phyloP scores from a whole-genome alignment of 768 basidiomycete genomes.

The Porpolomopsis calyptriformis region DNA sequence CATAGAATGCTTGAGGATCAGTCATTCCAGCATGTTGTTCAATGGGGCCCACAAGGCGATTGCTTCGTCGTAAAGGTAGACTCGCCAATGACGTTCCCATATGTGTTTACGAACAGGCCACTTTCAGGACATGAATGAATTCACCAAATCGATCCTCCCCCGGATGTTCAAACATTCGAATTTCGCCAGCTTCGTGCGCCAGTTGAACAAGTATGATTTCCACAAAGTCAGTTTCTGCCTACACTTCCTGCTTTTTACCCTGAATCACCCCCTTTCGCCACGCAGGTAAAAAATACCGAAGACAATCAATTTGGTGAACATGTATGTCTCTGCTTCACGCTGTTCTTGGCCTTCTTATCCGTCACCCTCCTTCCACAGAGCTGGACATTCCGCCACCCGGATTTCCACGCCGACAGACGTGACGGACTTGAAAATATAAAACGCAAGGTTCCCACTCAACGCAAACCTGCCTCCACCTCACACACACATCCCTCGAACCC shows the following conservation, averaged over 20 bases:
- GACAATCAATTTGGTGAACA: conserved; percentile 63
- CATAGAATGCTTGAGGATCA: conserved; percentile 81
- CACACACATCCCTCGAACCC: conserved; percentile 12
- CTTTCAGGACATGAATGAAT: conserved; percentile 78
- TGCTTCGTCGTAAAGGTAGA: conserved; percentile 79
- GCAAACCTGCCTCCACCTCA: conserved; percentile 31
- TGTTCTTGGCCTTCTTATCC: background rate
- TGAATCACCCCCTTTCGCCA: conserved; percentile 3
- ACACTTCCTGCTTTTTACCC: conserved; percentile 8
- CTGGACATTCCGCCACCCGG: conserved; percentile 52
- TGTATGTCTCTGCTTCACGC: conserved; percentile 24
- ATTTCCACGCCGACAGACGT: conserved; percentile 45
- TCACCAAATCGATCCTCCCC: conserved; percentile 82
- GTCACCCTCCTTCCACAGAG: conserved; percentile 21
- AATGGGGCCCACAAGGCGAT: conserved; percentile 77
- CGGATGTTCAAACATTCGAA: conserved; percentile 94
- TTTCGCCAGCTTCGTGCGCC: conserved; percentile 85
- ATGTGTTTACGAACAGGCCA: conserved; percentile 3
- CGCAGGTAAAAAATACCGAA: conserved; percentile 71
- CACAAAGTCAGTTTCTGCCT: conserved; percentile 66
- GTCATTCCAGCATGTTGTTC: conserved; percentile 59
- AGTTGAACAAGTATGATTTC: conserved; percentile 94
- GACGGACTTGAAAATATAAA: conserved; percentile 51
- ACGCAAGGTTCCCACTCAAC: conserved; percentile 46
- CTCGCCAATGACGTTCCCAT: background rate